Base-by-base conservation (phyloP, 306 rosid genomes). In the Hippophae rhamnoides region DNA sequence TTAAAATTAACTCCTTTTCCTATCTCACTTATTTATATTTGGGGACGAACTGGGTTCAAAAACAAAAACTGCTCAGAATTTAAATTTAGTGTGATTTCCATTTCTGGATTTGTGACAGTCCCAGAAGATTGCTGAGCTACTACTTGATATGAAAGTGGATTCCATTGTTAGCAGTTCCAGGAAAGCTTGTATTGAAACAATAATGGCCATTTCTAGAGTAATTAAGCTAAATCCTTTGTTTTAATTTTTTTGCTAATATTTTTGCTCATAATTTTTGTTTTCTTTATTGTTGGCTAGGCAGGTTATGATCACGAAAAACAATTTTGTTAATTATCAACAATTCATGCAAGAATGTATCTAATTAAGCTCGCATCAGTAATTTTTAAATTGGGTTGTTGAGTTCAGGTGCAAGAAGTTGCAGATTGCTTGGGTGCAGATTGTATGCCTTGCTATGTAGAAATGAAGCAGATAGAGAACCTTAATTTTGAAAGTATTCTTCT, bases 361-460 rank as follows among this genome's bases (percentile, higher is more conserved):
- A 31, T 31, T 31, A 31, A 31, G 38, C 3, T 31, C 0, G 3
- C 38, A 2, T 31, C 4, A 31, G 38, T 31, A 31, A 31, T 31
- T 31, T 31, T 31, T 31, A 31, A 31, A 31, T 31, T 31, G 38
- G 38, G 38, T 31, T 31, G 43, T 42, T 61, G 57, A 64, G 53
- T 75, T 58, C 59, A 92, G 94, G 85, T 88, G 52, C 99, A 88
- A 83, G 96, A 88, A 74, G 95, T 94, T 61, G 99, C 95, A 52
- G 96, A 83, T 68, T 92, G 95, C 84, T 75, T 92, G 81, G 96
- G 88, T 63, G 99, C 95, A 57, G 95, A 92, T 73, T 85, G 85
- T 62, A 90, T 78, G 70, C 90, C 95, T 51, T 86, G 88, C 46
- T 80, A 80, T 71, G 93, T 82, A 70, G 96, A 92, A 76, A 76